Evolutionary conservation across 352 stramenopile species (phyloP).

Genomic region (Phytophthora hybrid): DNA sequence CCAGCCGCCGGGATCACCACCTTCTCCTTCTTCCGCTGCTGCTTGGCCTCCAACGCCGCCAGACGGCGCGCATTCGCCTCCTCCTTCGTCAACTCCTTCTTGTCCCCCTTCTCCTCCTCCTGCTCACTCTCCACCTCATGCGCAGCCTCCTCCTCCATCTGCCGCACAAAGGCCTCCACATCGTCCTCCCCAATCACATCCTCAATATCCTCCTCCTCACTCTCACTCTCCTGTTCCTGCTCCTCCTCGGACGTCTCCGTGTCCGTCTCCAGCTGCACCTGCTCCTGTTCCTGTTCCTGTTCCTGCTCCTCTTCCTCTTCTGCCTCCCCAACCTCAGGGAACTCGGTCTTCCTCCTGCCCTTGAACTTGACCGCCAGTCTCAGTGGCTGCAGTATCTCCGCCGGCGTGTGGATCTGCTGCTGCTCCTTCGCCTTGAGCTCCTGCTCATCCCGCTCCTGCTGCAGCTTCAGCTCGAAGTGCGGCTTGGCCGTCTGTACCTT

Average conservation of each 20-base stretch:
- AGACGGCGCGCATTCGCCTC: constrained; percentile 45
- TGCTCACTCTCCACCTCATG: constrained; percentile 2
- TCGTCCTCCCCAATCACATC: constrained; percentile 36
- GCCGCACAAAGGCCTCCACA: constrained; percentile 51
- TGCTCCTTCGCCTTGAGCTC: constrained; percentile 6
- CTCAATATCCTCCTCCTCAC: not conserved
- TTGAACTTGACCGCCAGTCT: constrained; percentile 29
- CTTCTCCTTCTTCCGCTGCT: constrained; percentile 41
- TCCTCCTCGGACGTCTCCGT: constrained; percentile 8
- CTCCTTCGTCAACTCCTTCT: constrained; percentile 34
- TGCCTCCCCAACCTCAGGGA: constrained; percentile 12
- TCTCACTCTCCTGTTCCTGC: constrained; percentile 19
- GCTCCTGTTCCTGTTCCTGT: not conserved
- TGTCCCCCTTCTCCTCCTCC: constrained; percentile 6
- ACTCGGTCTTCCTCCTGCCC: constrained; percentile 35
- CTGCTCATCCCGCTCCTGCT: constrained; percentile 46
- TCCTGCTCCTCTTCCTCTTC: constrained; percentile 17
- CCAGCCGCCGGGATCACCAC: constrained; percentile 43
- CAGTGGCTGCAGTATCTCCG: constrained; percentile 25
- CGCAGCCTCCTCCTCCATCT: constrained; percentile 37
- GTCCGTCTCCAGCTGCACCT: constrained; percentile 10
- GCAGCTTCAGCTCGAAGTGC: constrained; percentile 56
- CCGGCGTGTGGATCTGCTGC: not conserved
- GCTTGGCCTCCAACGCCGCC: constrained; percentile 63
- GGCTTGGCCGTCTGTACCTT: constrained; percentile 65